A percentile compares a stretch with the other conserved stretches of the same genome.
Conservation (phyloP, 257 asterid genomes). For the Solanum clarkiae region DNA sequence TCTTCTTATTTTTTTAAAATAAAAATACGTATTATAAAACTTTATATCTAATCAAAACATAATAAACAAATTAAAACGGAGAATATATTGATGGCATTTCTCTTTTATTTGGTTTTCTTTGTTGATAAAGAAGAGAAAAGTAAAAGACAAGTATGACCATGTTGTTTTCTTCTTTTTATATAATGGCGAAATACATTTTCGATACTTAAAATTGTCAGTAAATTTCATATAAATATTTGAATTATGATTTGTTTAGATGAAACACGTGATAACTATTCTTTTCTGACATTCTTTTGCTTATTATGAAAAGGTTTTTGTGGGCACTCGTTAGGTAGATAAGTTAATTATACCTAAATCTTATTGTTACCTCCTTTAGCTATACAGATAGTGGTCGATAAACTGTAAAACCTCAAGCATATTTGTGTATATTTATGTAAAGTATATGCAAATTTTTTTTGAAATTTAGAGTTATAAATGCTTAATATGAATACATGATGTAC, state of each 20-base stretch:
- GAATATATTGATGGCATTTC: too few species aligned
- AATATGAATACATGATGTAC: neutral
- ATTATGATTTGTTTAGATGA: neutral
- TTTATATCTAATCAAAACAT: too few species aligned
- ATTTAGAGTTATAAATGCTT: neutral
- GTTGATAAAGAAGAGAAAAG: neutral
- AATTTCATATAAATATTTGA: too few species aligned
- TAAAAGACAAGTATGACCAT: neutral
- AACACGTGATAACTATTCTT: too few species aligned
- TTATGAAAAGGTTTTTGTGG: too few species aligned
- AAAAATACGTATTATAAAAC: too few species aligned
- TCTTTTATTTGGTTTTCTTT: neutral
- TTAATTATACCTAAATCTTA: neutral
- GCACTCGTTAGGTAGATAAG: neutral
- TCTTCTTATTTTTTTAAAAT: too few species aligned
- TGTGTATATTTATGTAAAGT: neutral
- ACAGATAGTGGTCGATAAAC: neutral
- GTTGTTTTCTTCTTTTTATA: neutral
- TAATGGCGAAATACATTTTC: too few species aligned
- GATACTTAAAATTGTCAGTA: neutral
- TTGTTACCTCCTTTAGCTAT: too few species aligned
- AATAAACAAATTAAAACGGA: too few species aligned
- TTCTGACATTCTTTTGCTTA: neutral
- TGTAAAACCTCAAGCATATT: neutral
- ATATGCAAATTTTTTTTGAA: neutral